Evolutionary conservation across 2,329 filamentous ascomycete species (phyloP).

Genomic region (Xylaria sp.): DNA sequence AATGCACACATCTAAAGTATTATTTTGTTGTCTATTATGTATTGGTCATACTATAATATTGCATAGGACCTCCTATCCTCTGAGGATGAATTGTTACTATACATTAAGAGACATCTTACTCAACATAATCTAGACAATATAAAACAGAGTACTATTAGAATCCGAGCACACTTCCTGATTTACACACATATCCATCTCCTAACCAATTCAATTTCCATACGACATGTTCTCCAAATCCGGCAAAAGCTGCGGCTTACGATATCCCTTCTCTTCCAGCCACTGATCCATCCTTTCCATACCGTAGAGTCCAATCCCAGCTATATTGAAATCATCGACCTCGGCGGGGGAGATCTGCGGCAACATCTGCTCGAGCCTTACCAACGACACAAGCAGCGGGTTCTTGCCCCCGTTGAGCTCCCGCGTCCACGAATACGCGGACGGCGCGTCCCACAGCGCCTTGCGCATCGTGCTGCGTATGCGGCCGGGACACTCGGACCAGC

Average conservation of each 20-base stretch:
- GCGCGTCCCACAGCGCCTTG: slow-evolving; percentile 45
- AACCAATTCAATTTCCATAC: not conserved
- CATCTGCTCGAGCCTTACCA: slow-evolving; percentile 32
- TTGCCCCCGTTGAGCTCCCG: slow-evolving; percentile 31
- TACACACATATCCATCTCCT: not conserved
- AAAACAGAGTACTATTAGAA: not conserved
- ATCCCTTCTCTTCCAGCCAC: slow-evolving; percentile 35
- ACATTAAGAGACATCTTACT: too few relatives aligned
- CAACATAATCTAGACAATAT: too few relatives aligned
- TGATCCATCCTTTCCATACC: slow-evolving; percentile 37
- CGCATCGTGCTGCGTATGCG: slow-evolving; percentile 45
- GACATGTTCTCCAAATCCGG: not conserved
- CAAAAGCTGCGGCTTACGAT: slow-evolving; percentile 4
- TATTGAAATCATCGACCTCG: slow-evolving; percentile 41
- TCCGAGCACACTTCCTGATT: not conserved
- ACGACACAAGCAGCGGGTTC: slow-evolving; percentile 33
- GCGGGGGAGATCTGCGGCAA: slow-evolving; percentile 28
- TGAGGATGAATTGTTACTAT: too few relatives aligned
- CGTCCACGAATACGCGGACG: slow-evolving; percentile 42
- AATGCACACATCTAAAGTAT: not conserved
- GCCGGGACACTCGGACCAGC: slow-evolving; percentile 46
- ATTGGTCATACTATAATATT: not conserved
- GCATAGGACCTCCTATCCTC: too few relatives aligned
- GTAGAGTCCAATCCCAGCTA: slow-evolving; percentile 34
- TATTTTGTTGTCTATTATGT: not conserved